These are phyloP conservation scores for Tympanopsis confertula DNA, from an alignment of 2,329 filamentous ascomycete species.

Conservation along the genomic window DNA sequence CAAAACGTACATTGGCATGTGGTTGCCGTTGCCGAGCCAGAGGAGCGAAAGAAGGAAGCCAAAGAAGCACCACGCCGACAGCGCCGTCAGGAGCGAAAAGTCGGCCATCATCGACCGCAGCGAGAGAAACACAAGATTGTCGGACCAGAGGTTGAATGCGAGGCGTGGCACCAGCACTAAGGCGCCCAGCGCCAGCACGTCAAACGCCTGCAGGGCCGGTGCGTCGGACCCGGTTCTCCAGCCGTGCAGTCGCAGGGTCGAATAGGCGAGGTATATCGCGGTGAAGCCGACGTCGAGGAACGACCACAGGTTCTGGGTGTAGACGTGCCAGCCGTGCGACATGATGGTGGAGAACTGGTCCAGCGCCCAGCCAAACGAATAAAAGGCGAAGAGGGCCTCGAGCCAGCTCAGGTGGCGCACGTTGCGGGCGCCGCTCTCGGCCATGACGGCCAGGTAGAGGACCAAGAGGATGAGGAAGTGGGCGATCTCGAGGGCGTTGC, in stretches of 20 bases:
- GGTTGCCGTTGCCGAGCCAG: conserved; percentile 60
- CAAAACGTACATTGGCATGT: conserved; percentile 39
- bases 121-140: conserved; percentile 74
- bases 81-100: conserved; percentile 64
- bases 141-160: conserved; percentile 72
- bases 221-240: conserved; percentile 34
- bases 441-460: conserved; percentile 65
- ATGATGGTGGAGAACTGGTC: conserved; percentile 65
- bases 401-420: conserved; percentile 31
- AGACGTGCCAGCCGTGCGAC: conserved; percentile 54
- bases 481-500: conserved; percentile 62
- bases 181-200: conserved; percentile 69
- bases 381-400: conserved; percentile 61
- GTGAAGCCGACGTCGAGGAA: conserved; percentile 74
- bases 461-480: conserved; percentile 62
- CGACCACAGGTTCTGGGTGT: conserved; percentile 80
- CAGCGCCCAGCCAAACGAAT: conserved; percentile 66
- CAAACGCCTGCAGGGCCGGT: conserved; percentile 55
- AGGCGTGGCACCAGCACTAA: conserved; percentile 68
- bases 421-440: conserved; percentile 33
- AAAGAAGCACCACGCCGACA: conserved; percentile 73
- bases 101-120: conserved; percentile 77
- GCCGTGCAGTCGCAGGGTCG: conserved; percentile 56
- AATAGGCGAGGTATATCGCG: conserved; percentile 58
- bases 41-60: conserved; percentile 70